phyloP scores from a whole-genome alignment of 345 rosid species.

The Kandelia obovata region DNA sequence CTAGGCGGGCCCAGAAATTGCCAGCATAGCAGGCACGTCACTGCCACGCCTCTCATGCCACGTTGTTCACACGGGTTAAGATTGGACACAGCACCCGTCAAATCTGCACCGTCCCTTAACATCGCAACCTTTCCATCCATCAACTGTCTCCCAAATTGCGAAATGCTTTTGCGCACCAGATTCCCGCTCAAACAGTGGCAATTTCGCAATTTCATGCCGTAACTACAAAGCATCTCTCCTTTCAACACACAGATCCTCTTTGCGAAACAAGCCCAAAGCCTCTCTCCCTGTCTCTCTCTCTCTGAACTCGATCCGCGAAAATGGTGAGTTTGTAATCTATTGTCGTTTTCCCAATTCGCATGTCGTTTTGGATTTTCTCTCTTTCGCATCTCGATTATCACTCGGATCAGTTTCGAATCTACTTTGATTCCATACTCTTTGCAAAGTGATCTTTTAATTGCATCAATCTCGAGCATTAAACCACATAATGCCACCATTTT shows the following conservation, averaged over 20 bases:
- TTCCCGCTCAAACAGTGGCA: too few species aligned
- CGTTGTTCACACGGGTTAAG: too few species aligned
- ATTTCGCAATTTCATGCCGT: too few species aligned
- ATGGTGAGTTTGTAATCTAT: not conserved
- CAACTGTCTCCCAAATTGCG: too few species aligned
- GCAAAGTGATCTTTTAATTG: not conserved
- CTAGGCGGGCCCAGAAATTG: too few species aligned
- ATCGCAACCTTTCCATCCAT: too few species aligned
- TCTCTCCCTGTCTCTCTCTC: not conserved
- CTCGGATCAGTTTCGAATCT: not conserved
- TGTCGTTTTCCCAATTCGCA: not conserved
- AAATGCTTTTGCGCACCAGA: too few species aligned
- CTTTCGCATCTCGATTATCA: not conserved
- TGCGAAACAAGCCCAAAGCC: not conserved
- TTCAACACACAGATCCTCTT: not conserved
- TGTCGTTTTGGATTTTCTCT: not conserved
- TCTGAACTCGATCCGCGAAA: not conserved
- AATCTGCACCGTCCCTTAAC: too few species aligned
- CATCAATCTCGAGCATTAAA: not conserved
- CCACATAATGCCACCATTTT: not conserved
- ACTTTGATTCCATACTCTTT: not conserved
- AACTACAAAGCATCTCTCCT: not conserved
- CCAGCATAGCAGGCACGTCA: too few species aligned
- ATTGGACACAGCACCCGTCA: too few species aligned
- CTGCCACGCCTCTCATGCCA: too few species aligned